A percentile compares a stretch with the other conserved stretches of the same genome.
Conservation (phyloP, 768 basidiomycete species). For the Amanita polypyramis region DNA sequence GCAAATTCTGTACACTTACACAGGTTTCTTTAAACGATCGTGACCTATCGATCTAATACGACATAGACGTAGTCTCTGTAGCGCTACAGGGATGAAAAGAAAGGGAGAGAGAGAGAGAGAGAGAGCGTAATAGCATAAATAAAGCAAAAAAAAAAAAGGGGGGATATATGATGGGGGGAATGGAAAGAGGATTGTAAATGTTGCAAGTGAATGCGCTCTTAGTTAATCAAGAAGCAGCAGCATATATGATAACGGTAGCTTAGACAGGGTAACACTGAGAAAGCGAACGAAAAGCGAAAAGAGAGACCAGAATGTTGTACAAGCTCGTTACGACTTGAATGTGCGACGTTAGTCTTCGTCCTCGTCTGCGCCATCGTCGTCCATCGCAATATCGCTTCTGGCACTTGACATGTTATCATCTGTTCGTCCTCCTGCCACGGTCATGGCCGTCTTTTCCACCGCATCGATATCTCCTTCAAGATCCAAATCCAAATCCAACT, state of each 20-base stretch:
- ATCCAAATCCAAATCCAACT: conserved; percentile 6
- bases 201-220: neutral
- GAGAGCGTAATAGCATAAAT: neutral
- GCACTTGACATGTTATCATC: neutral
- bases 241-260: neutral
- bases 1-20: too few relatives aligned
- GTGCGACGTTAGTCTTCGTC: conserved; percentile 1
- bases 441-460: neutral
- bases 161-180: neutral
- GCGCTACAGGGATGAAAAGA: neutral
- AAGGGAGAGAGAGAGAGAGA: too few relatives aligned
- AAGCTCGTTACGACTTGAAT: neutral
- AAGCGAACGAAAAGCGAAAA: neutral
- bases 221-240: neutral
- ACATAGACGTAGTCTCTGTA: neutral
- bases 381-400: neutral
- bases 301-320: neutral
- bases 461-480: conserved; percentile 8
- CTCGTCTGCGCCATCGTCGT: neutral
- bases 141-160: too few relatives aligned
- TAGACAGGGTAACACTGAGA: neutral
- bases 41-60: neutral
- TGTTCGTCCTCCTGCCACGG: neutral
- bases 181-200: neutral
- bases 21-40: neutral